phyloP scores from a whole-genome alignment of 169 alveolate genomes.

The Toxoplasma gondii region DNA sequence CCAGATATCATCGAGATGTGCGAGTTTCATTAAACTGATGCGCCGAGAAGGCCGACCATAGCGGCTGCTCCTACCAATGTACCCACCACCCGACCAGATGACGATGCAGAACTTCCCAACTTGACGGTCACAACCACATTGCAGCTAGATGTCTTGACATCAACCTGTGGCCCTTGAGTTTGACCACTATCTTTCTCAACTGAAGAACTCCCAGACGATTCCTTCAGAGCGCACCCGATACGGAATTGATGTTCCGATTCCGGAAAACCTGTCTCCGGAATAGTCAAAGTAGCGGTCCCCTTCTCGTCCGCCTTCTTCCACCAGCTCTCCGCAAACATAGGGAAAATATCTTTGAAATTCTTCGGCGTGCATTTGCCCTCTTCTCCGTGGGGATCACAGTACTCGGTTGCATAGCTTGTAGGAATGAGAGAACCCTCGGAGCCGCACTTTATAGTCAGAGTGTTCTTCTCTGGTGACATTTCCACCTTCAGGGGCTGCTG shows the following conservation, averaged over 20 bases:
- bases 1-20: too few species aligned
- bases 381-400: background rate
- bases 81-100: background rate
- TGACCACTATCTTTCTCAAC: background rate
- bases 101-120: background rate
- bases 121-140: background rate
- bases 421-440: background rate
- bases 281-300: background rate
- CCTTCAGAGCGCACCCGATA: background rate
- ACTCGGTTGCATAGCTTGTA: background rate
- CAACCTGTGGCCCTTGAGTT: background rate
- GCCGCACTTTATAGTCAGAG: background rate
- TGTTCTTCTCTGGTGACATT: slow-evolving; percentile 12
- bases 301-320: background rate
- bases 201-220: background rate
- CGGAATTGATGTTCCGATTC: background rate
- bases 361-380: background rate
- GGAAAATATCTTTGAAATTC: background rate
- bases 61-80: background rate
- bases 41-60: background rate
- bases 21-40: too few species aligned
- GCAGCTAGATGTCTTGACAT: background rate
- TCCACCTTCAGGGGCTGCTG: background rate
- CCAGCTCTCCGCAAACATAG: background rate
- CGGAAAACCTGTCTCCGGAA: background rate